A percentile compares a stretch with the other conserved stretches of the same genome.
phyloP scores from a whole-genome alignment of 140 eudicot species.

The Bidens hawaiensis region DNA sequence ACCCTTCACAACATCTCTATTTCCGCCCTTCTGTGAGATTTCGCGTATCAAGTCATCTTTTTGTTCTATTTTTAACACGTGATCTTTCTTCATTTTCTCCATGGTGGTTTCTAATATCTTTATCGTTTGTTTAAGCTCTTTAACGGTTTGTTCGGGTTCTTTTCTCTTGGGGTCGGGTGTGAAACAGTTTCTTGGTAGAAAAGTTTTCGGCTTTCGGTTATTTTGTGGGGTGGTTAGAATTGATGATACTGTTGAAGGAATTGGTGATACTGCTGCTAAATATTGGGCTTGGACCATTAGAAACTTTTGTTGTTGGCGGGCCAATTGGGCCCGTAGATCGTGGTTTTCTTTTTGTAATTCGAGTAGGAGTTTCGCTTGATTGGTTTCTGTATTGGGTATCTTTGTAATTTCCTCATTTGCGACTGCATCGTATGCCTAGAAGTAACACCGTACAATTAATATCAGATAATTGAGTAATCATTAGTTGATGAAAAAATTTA shows the following conservation, averaged over 20 bases:
- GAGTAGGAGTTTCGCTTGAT: slow-evolving; percentile 65
- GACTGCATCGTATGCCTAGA: slow-evolving; percentile 57
- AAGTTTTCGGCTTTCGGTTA: slow-evolving; percentile 46
- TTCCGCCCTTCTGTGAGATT: slow-evolving; percentile 44
- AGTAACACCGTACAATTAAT: neutral
- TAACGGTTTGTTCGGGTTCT: slow-evolving; percentile 39
- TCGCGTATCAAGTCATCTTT: slow-evolving; percentile 64
- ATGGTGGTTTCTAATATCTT: slow-evolving; percentile 54
- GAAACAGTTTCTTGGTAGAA: slow-evolving; percentile 46
- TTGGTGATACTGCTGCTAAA: slow-evolving; percentile 63
- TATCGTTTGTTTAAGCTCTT: slow-evolving; percentile 45
- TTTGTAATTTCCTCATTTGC: slow-evolving; percentile 53
- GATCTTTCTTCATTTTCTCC: slow-evolving; percentile 69
- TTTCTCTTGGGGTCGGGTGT: slow-evolving; percentile 64
- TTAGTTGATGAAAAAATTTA: no score
- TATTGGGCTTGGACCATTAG: slow-evolving; percentile 59
- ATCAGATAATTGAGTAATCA: no score
- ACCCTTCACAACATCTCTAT: slow-evolving; percentile 35
- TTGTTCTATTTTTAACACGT: slow-evolving; percentile 47
- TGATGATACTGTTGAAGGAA: slow-evolving; percentile 54
- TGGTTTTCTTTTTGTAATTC: slow-evolving; percentile 82
- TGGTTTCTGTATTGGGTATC: slow-evolving; percentile 47
- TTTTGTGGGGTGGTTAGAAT: slow-evolving; percentile 46
- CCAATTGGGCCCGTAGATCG: slow-evolving; percentile 66
- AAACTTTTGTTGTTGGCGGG: slow-evolving; percentile 73